Percentiles rank a stretch among this genome's conserved stretches.
These are phyloP conservation scores for Scutellaria baicalensis DNA, from an alignment of 257 asterid genomes.

Conservation along the genomic window DNA sequence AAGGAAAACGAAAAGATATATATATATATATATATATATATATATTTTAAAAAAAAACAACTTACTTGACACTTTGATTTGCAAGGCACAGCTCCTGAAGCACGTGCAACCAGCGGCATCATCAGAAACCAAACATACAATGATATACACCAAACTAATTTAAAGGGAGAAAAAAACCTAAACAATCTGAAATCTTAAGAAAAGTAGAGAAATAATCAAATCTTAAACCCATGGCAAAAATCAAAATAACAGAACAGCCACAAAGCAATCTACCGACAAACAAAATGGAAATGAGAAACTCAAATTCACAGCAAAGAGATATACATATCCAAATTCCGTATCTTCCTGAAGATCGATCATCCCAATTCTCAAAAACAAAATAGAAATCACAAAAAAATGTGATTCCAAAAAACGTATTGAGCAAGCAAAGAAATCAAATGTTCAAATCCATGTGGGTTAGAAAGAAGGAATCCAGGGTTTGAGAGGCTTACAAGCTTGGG, in stretches of 20 bases:
- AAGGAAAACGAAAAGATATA: too few species aligned
- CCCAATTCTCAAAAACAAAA: conserved; percentile 6
- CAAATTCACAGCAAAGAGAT: background rate
- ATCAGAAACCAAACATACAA: conserved; percentile 1
- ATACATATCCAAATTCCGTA: background rate
- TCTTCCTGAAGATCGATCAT: conserved; percentile 28
- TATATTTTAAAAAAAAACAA: background rate
- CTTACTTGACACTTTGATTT: conserved; percentile 13
- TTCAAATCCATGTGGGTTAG: background rate
- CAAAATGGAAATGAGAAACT: background rate
- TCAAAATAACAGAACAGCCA: background rate
- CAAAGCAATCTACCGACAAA: background rate
- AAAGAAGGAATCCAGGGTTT: conserved; percentile 30
- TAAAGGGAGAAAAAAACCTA: background rate
- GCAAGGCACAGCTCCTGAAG: conserved; percentile 17
- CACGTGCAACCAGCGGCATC: conserved; percentile 15
- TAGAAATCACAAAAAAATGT: background rate
- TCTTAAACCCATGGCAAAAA: conserved; percentile 8
- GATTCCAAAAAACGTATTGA: background rate
- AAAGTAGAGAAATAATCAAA: background rate
- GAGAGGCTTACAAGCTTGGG: conserved; percentile 28
- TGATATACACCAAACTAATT: conserved; percentile 10
- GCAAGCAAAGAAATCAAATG: conserved; percentile 11
- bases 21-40: too few species aligned
- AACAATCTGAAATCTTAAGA: conserved; percentile 12